Base-by-base conservation (phyloP, 75 land plant genomes). In the Selaginella tamariscina region DNA sequence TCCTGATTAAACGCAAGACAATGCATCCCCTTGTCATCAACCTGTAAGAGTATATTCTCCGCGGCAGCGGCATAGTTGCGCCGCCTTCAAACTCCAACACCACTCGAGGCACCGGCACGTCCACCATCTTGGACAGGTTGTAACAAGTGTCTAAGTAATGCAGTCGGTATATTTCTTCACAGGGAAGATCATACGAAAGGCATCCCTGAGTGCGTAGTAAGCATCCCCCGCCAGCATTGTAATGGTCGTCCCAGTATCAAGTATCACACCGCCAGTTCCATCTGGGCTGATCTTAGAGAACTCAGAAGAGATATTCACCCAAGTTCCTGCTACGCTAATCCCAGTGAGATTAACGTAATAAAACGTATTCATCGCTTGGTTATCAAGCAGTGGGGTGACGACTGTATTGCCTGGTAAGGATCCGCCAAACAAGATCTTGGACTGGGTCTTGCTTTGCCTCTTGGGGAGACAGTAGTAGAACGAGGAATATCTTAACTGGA, bases 171-270 rank as follows among this genome's bases (percentile, higher is more conserved):
- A n/a, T n/a, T n/a, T n/a, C n/a, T n/a, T n/a, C n/a, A n/a, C n/a
- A n/a, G n/a, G n/a, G n/a, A n/a, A n/a, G n/a, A n/a, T n/a, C n/a
- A n/a, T n/a, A n/a, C 68, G 22, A 60, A 82, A 87, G 0, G 83
- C 76, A 55, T 87, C 81, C 0, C 85, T 69, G 1, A 87, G 69
- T 13, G 90, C 81, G 11, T 39, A 33, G 69, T 87, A 87, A 1
- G 76, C 85, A 2, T 21, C 20, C 0, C 62, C 39, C 27, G 79
- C 82, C 0, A 87, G 75, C 68, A 84, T 65, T 0, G 90, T 87
- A 56, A 87, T 83, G 23, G 88, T 80, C 2, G 91, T 87, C 1
- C 91, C 91, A 0, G 88, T 75, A 68, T 87, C 91, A 67, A 87
- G 68, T 1, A 87, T 80, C 0, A 81, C 78, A 18, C 91, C 91